These are phyloP conservation scores for Solanum sejunctum DNA, from an alignment of 257 asterid genomes.

Conservation along the genomic window DNA sequence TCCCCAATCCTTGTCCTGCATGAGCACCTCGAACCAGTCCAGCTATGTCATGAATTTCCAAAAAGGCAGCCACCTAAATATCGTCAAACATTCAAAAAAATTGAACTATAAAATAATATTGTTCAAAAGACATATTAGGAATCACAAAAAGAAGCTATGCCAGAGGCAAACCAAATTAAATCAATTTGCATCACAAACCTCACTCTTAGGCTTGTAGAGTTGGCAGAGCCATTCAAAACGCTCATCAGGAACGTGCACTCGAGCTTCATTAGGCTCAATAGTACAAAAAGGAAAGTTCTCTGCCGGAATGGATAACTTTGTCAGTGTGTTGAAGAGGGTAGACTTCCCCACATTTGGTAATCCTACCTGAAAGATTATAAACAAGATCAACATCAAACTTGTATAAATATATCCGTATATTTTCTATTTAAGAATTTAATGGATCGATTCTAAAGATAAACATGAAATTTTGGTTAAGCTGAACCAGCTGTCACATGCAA, in stretches of 20 bases:
- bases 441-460: background rate
- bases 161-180: background rate
- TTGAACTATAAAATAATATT: background rate
- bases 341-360: constrained; percentile 97
- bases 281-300: constrained; percentile 98
- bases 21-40: constrained; percentile 99
- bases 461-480: background rate
- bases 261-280: constrained; percentile 96
- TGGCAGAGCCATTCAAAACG: constrained; percentile 94
- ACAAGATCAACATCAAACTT: background rate
- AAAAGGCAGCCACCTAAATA: constrained; percentile 73
- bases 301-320: constrained; percentile 93
- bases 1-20: constrained; percentile 95
- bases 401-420: background rate
- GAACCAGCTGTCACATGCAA: background rate
- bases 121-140: background rate
- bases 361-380: constrained; percentile 64
- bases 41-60: constrained; percentile 97
- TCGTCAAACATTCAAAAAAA: background rate
- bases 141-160: background rate
- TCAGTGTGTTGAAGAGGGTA: constrained; percentile 94
- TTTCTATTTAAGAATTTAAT: too few species aligned
- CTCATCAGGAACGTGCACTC: constrained; percentile 88
- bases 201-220: constrained; percentile 86
- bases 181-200: constrained; percentile 32